These are phyloP conservation scores for Pseudonitzschia pungens DNA, from an alignment of 108 stramenopile genomes.

Conservation along the genomic window DNA sequence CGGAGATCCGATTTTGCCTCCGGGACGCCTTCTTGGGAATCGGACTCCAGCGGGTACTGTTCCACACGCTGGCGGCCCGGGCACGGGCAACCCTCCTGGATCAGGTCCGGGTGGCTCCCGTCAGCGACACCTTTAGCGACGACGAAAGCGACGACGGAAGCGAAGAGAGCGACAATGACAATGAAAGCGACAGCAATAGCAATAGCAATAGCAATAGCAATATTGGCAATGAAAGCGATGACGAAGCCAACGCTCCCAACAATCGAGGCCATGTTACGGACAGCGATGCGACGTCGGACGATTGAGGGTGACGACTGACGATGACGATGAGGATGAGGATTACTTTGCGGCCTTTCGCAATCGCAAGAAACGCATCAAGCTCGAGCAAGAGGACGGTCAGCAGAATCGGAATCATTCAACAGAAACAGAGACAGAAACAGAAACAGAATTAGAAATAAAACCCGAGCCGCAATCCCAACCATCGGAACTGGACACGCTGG, in stretches of 20 bases:
- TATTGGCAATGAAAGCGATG: too few relatives aligned
- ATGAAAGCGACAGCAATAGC: not conserved
- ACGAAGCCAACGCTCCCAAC: too few relatives aligned
- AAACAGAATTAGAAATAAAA: too few relatives aligned
- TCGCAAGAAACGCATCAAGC: too few relatives aligned
- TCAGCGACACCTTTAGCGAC: not conserved
- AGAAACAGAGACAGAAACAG: not conserved
- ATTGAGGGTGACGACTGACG: not conserved
- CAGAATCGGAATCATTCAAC: not conserved
- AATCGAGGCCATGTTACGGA: too few relatives aligned
- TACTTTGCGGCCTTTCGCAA: not conserved
- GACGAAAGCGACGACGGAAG: not conserved
- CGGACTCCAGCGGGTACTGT: conserved; percentile 9
- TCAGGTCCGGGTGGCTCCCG: not conserved
- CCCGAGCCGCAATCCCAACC: too few relatives aligned
- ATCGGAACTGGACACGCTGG: not conserved
- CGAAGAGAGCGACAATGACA: not conserved
- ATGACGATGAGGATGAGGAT: not conserved
- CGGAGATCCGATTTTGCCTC: conserved; percentile 67
- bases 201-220: too few relatives aligned
- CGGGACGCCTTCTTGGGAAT: conserved; percentile 59
- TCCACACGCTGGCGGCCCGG: conserved; percentile 40
- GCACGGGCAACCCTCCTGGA: conserved; percentile 43
- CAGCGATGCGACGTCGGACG: not conserved
- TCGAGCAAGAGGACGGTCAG: not conserved